A percentile compares a stretch with the other conserved stretches of the same genome.
These are phyloP conservation scores for Pistacia integerrima DNA, from an alignment of 345 rosid genomes.

Conservation along the genomic window DNA sequence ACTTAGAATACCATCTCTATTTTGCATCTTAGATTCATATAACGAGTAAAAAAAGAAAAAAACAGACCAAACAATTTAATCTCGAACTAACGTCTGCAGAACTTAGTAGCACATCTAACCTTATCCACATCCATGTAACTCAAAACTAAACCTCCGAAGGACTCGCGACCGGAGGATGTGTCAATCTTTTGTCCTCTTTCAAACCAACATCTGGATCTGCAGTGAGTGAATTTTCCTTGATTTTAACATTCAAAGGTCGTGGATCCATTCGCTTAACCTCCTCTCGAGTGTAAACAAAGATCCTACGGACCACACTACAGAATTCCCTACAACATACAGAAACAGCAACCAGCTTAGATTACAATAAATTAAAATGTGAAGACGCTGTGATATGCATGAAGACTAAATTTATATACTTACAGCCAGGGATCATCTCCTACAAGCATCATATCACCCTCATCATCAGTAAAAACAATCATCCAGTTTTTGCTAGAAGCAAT, in stretches of 20 bases:
- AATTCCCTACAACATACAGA: conserved; percentile 45
- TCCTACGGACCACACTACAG: conserved; percentile 54
- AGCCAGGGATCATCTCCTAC: conserved; percentile 70
- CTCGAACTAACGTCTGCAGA: conserved; percentile 6
- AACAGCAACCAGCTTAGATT: not conserved
- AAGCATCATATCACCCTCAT: conserved; percentile 63
- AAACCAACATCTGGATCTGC: not conserved
- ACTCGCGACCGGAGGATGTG: not conserved
- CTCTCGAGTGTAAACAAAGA: conserved; percentile 49
- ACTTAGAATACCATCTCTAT: not conserved
- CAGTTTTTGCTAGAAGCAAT: conserved; percentile 40
- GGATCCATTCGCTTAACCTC: conserved; percentile 53
- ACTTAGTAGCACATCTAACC: not conserved
- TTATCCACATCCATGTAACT: not conserved
- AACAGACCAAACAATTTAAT: not conserved
- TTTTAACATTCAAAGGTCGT: conserved; percentile 27
- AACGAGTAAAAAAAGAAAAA: not conserved
- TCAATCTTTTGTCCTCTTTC: not conserved
- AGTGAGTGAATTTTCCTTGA: conserved; percentile 19
- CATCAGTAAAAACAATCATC: conserved; percentile 55
- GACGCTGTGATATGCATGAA: not conserved
- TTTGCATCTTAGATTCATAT: not conserved
- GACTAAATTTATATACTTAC: conserved; percentile 30
- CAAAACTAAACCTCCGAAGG: not conserved
- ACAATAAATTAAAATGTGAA: not conserved